Percentiles rank a stretch among this genome's conserved stretches.
These are phyloP conservation scores for Panaeolus cyanescens DNA, from an alignment of 768 basidiomycete species.

Conservation along the genomic window DNA sequence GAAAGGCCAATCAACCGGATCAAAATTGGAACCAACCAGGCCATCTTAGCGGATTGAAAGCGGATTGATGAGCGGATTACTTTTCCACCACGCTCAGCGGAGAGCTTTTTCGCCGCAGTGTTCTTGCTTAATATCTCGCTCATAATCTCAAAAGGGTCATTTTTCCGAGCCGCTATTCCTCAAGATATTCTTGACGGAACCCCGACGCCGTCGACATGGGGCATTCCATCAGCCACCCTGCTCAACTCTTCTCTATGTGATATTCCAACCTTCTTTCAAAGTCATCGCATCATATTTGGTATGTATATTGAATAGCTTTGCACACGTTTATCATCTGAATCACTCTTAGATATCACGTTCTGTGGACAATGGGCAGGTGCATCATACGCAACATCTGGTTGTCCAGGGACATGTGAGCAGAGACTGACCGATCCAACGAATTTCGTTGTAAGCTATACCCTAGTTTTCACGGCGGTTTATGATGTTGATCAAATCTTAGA, in stretches of 20 bases:
- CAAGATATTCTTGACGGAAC: constrained; percentile 60
- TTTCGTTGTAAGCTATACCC: constrained; percentile 56
- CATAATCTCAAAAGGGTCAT: constrained; percentile 57
- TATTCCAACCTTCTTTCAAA: constrained; percentile 56
- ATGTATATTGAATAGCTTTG: constrained; percentile 36
- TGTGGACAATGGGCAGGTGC: constrained; percentile 90
- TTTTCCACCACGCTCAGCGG: too few relatives aligned
- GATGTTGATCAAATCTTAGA: constrained; percentile 39
- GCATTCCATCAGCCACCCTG: constrained; percentile 63
- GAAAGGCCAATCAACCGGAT: too few relatives aligned
- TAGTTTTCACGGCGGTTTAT: background rate
- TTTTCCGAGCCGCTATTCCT: constrained; percentile 78
- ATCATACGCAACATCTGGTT: constrained; percentile 70
- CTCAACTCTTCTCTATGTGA: constrained; percentile 51
- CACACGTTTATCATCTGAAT: too few relatives aligned
- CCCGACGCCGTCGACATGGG: constrained; percentile 72
- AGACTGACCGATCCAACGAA: constrained; percentile 68
- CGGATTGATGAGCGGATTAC: too few relatives aligned
- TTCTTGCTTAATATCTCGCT: background rate
- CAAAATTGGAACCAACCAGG: too few relatives aligned
- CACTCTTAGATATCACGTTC: constrained; percentile 72
- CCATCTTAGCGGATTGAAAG: too few relatives aligned
- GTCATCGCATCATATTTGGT: constrained; percentile 81
- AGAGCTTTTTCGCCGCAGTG: too few relatives aligned
- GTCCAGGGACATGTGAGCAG: constrained; percentile 72